Evolutionary conservation across 768 basidiomycete genomes (phyloP), one percentile per base, ranked within the genome.

Genomic region (Lactarius psammicola): DNA sequence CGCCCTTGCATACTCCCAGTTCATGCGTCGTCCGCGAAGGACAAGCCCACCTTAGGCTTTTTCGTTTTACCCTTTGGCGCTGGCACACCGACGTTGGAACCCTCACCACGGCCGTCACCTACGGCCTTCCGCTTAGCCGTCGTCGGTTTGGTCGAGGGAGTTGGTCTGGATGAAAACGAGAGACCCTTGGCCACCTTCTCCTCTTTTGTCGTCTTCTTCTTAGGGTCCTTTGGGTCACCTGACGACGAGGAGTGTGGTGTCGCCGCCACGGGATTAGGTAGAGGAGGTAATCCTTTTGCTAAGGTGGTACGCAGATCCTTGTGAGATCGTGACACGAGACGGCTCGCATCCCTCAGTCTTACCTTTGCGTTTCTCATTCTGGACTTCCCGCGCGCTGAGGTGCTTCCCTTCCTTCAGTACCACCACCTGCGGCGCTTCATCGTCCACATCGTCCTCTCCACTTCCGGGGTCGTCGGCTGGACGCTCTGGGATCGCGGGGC

Each of bases 381-480:
- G 88, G 4, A 82, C 93, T 71, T 96, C 92, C 62, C 82, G 78
- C 68, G 83, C 87, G 2, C 85, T 85, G 51, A 97, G 80, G 78
- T 97, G 95, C 74, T 92, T 95, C 31, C 95, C 94, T 69, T 89
- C 85, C 72, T 85, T 92, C 69, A 97, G 74, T 10, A 96, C 94
- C 3, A 97, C 92, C 9, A 97, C 86, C 73, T 92, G 91, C 3
- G 94, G 94, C 69, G 83, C 87, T 75, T 95, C 94, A 71, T 94
- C 94, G 11, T 56, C 71, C n/a, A 69, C 69, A 33, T 76, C 76
- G 56, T 92, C 90, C 59, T 87, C 86, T 15, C 84, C 89, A 69
- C 88, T 90, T 58, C 89, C 89, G 9, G 84, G 86, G 63, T 90
- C 85, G 56, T 85, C 82, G 15, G 79, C 82, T 0, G 88, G 88